Evolutionary conservation across 352 stramenopile species (phyloP).

Genomic region (Phytophthora lateralis): DNA sequence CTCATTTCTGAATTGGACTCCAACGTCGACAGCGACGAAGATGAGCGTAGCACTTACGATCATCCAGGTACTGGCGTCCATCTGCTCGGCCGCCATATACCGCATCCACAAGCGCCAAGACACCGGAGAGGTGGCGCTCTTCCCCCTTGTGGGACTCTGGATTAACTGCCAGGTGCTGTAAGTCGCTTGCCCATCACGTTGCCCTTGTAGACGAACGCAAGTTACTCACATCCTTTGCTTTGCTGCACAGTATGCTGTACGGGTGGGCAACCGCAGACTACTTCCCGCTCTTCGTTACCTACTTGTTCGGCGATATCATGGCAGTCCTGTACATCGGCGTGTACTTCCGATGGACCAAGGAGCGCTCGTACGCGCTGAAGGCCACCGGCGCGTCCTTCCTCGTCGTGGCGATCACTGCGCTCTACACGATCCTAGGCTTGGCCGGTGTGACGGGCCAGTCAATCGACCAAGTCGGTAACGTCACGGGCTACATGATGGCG

Average conservation of each 20-base stretch:
- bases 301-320: slow-evolving; percentile 36
- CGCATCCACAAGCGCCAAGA: slow-evolving; percentile 42
- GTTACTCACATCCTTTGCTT: slow-evolving; percentile 12
- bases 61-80: slow-evolving; percentile 40
- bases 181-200: slow-evolving; percentile 7
- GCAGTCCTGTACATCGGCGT: slow-evolving; percentile 40
- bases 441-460: slow-evolving; percentile 25
- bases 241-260: slow-evolving; percentile 39
- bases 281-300: slow-evolving; percentile 39
- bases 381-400: slow-evolving; percentile 20
- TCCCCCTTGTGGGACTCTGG: slow-evolving; percentile 47
- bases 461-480: slow-evolving; percentile 20
- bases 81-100: slow-evolving; percentile 46
- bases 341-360: slow-evolving; percentile 37
- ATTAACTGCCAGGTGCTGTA: slow-evolving; percentile 47
- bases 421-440: slow-evolving; percentile 35
- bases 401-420: slow-evolving; percentile 15
- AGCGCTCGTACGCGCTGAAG: slow-evolving; percentile 24
- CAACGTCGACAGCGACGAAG: neutral
- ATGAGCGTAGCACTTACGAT: slow-evolving; percentile 38
- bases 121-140: slow-evolving; percentile 40
- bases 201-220: slow-evolving; percentile 6
- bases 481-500: slow-evolving; percentile 44
- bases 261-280: slow-evolving; percentile 36
- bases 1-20: slow-evolving; percentile 34